Percentiles rank a stretch among this genome's conserved stretches.
These are phyloP conservation scores for Mycena rebaudengoi DNA, from an alignment of 768 basidiomycete species.

Conservation along the genomic window DNA sequence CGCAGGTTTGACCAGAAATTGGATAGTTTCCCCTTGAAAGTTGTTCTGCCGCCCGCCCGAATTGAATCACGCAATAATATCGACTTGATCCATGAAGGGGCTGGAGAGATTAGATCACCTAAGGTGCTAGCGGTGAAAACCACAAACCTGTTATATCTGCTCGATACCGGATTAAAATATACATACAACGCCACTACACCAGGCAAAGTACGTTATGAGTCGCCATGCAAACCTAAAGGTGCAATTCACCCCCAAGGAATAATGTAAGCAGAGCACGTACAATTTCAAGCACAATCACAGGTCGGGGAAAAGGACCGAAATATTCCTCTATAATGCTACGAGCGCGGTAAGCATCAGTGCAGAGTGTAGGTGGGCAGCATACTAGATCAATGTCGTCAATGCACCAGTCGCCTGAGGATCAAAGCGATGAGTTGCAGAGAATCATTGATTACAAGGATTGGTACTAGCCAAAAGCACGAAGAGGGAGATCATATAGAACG, in stretches of 20 bases:
- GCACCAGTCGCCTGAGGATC: too few species aligned
- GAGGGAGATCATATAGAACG: not conserved
- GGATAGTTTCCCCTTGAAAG: not conserved
- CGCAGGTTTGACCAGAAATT: not conserved
- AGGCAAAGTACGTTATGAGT: not conserved
- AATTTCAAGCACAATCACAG: not conserved
- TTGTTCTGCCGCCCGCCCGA: not conserved
- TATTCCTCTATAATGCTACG: not conserved
- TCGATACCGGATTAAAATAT: not conserved
- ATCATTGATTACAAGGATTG: not conserved
- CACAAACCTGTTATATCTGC: not conserved
- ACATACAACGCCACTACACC: not conserved
- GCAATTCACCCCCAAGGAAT: not conserved
- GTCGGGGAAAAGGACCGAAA: not conserved
- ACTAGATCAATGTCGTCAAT: not conserved
- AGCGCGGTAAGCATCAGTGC: not conserved
- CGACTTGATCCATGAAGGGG: not conserved
- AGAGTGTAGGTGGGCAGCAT: not conserved
- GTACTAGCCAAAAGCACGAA: not conserved
- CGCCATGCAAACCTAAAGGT: not conserved
- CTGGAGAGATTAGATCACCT: not conserved
- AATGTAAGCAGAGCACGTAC: not conserved
- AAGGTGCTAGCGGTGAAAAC: not conserved
- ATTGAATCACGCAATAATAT: not conserved
- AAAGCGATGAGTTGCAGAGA: not conserved